Evolutionary conservation across 2,329 filamentous ascomycete genomes (phyloP).

Genomic region (Fusarium buharicum): DNA sequence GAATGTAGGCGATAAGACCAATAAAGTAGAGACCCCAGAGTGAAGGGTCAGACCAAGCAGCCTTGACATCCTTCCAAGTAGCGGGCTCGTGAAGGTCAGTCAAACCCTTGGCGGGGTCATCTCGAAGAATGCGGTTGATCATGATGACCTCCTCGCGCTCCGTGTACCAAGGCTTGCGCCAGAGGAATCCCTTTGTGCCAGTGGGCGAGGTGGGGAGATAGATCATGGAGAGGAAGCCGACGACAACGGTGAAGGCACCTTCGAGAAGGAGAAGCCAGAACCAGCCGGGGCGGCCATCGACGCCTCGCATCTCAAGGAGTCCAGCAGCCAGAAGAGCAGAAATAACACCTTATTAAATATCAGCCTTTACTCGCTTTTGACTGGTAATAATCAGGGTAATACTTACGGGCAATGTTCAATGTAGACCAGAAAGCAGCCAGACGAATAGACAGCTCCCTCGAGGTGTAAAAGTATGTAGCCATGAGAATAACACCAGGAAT

Average conservation of each 20-base stretch:
- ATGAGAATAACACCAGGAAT: conserved; percentile 72
- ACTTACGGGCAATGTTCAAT: conserved; percentile 53
- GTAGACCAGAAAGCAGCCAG: conserved; percentile 75
- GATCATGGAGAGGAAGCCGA: conserved; percentile 64
- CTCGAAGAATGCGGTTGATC: conserved; percentile 68
- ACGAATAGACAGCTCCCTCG: conserved; percentile 71
- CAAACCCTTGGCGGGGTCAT: conserved; percentile 64
- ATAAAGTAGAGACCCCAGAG: conserved; percentile 63
- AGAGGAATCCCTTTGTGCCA: conserved; percentile 69
- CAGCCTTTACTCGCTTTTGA: conserved; percentile 46
- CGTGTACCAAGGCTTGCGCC: conserved; percentile 72
- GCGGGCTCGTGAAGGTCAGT: conserved; percentile 58
- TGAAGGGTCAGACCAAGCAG: conserved; percentile 57
- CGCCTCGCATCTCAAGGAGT: conserved; percentile 62
- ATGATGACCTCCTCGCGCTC: conserved; percentile 76
- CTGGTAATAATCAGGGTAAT: conserved; percentile 9
- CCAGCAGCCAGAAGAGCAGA: conserved; percentile 60
- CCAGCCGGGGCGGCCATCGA: conserved; percentile 62
- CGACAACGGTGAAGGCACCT: conserved; percentile 59
- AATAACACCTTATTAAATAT: conserved; percentile 52
- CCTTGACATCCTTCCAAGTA: conserved; percentile 56
- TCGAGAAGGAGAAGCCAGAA: conserved; percentile 63
- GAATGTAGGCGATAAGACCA: conserved; percentile 61
- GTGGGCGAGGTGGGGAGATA: conserved; percentile 74
- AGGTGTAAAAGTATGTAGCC: conserved; percentile 78